Conservation (phyloP, 108 stramenopile species). For the Fragilariopsis cylindrus region DNA sequence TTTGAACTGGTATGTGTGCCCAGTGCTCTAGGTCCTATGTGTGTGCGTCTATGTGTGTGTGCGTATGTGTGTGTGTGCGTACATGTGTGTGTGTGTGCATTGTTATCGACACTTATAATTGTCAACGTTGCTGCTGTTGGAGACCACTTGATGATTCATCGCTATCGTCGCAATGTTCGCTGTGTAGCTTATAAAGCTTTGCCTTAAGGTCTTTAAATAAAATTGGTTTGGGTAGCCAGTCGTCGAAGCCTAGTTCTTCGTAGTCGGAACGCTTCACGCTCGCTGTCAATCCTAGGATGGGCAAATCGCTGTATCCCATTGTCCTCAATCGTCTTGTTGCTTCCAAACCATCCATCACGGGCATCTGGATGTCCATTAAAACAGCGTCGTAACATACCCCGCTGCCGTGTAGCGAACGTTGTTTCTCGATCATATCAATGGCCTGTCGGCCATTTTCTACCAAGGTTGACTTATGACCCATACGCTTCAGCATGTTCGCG, state of each 20-base stretch:
- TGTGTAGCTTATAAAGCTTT: slow-evolving; percentile 25
- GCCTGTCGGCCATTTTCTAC: slow-evolving; percentile 47
- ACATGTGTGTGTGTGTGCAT: too few relatives aligned
- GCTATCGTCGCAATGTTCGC: background rate
- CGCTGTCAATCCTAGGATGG: slow-evolving; percentile 56
- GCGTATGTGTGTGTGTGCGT: too few relatives aligned
- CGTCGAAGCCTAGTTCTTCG: slow-evolving; percentile 35
- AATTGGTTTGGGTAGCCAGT: slow-evolving; percentile 40
- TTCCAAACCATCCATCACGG: slow-evolving; percentile 65
- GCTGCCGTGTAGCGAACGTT: background rate
- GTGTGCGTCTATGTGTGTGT: too few relatives aligned
- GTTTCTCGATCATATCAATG: slow-evolving; percentile 37
- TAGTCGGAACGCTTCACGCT: slow-evolving; percentile 36
- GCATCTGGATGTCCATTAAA: slow-evolving; percentile 77
- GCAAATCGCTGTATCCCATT: slow-evolving; percentile 38
- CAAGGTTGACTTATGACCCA: slow-evolving; percentile 38
- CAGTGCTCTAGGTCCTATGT: too few relatives aligned
- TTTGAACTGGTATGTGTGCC: too few relatives aligned
- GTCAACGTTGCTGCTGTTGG: slow-evolving; percentile 13
- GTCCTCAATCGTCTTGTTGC: slow-evolving; percentile 49
- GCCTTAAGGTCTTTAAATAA: slow-evolving; percentile 40
- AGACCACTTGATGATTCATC: background rate
- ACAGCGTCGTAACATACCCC: slow-evolving; percentile 40
- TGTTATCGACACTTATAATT: background rate
- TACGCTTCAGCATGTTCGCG: slow-evolving; percentile 33